A percentile compares a stretch with the other conserved stretches of the same genome.
Evolutionary conservation across 495 filamentous ascomycete genomes (phyloP).

Genomic region (Penicillium malachiteum): DNA sequence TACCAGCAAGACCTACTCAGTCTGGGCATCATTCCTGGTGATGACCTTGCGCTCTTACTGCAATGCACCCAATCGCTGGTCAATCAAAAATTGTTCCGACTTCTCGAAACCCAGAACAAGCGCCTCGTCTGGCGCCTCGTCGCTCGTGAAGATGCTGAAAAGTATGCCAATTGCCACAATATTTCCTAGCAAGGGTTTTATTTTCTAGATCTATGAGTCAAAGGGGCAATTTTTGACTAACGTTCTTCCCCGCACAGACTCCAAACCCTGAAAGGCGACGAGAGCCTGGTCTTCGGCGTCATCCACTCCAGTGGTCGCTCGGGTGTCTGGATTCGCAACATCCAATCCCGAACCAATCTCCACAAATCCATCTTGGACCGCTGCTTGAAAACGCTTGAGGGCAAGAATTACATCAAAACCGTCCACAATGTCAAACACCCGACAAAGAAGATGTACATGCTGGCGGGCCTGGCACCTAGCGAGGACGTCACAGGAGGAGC

Average conservation of each 20-base stretch:
- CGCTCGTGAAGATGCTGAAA: constrained; percentile 66
- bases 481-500: constrained; percentile 89
- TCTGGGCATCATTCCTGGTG: constrained; percentile 58
- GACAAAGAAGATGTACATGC: constrained; percentile 65
- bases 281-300: constrained; percentile 76
- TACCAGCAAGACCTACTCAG: constrained; percentile 64
- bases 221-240: constrained; percentile 2
- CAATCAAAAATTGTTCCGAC: constrained; percentile 66
- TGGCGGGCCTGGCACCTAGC: constrained; percentile 66
- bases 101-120: constrained; percentile 51
- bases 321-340: constrained; percentile 83
- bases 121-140: constrained; percentile 65
- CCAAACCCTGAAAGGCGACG: constrained; percentile 63
- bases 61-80: constrained; percentile 60
- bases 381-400: constrained; percentile 73
- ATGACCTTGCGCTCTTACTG: constrained; percentile 57
- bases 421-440: constrained; percentile 61
- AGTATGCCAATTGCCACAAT: constrained; percentile 40
- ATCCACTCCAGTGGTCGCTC: constrained; percentile 79
- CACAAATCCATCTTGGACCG: constrained; percentile 75
- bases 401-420: constrained; percentile 83
- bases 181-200: too few relatives aligned
- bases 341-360: constrained; percentile 71
- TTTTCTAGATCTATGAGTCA: too few relatives aligned
- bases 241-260: constrained; percentile 52